Percentiles rank a stretch among this genome's conserved stretches.
Evolutionary conservation across 164 flowering plant genomes (phyloP).

Genomic region (Magnolia changhungtana): DNA sequence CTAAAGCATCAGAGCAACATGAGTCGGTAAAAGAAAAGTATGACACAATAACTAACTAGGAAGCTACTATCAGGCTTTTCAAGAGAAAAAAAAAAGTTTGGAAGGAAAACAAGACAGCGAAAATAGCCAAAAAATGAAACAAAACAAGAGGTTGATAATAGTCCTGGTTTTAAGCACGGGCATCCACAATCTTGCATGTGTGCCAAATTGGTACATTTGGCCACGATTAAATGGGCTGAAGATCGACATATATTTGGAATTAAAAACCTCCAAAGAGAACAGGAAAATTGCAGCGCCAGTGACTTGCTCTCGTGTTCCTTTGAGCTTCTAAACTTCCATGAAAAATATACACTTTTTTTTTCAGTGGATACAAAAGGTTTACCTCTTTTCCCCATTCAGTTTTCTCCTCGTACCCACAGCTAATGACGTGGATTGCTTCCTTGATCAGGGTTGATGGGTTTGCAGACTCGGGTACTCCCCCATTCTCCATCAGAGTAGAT

Average conservation of each 20-base stretch:
- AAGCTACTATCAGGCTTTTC: not conserved
- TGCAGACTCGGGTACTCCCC: conserved; percentile 82
- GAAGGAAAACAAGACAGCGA: not conserved
- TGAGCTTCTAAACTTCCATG: not conserved
- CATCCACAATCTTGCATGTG: not conserved
- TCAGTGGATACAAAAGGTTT: not conserved
- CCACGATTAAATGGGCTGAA: not conserved
- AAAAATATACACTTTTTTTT: not conserved
- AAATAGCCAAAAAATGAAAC: not conserved
- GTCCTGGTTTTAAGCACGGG: not conserved
- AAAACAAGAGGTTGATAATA: too few species aligned
- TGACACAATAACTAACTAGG: not conserved
- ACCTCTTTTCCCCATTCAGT: conserved; percentile 99
- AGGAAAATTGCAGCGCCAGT: not conserved
- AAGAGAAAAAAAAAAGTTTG: not conserved
- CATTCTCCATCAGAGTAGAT: conserved; percentile 91
- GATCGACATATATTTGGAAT: not conserved
- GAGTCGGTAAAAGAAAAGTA: not conserved
- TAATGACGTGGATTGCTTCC: conserved; percentile 95
- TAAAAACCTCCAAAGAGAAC: not conserved
- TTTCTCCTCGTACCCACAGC: conserved; percentile 98
- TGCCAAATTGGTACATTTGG: not conserved
- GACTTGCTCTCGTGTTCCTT: not conserved
- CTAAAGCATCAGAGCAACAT: not conserved
- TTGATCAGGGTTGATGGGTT: conserved; percentile 73